Evolutionary conservation across 441 rosid species (phyloP), one percentile per base, ranked within the genome.

Genomic region (Erodium trifolium): DNA sequence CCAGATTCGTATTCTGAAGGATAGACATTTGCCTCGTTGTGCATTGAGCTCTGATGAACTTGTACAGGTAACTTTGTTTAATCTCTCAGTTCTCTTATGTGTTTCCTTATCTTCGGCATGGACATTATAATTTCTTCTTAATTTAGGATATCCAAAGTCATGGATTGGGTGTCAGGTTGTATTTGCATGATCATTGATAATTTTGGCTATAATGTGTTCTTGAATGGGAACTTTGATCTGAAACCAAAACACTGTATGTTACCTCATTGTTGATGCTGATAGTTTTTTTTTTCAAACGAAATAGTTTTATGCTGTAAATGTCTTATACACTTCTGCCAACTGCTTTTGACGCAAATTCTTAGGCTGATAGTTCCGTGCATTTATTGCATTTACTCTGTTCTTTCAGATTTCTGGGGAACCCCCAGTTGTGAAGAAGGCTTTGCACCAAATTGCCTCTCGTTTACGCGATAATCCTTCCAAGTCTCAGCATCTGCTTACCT

Each of bases 381-480:
- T 63, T 27, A 23, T 63, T 3, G 2, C 12, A 13, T 14, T 68
- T 19, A 4, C 17, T 18, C 23, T 57, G 97, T 73, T 63, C 45
- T 67, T 73, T 47, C 84, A 95, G 99, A 78, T 92, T 73, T 81
- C 93, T 66, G 99, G 99, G 53, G 97, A 95, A 75, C 79, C 86
- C 72, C 74, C 82, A 57, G 81, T 87, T 72, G 92, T 95, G 72
- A 95, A 88, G 71, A 90, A 86, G 85, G 99, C 98, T 69, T 77
- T 92, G 67, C 80, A 73, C 72, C 89, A 88, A 79, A 89, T 90
- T 81, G 97, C 97, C 13, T 72, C 85, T 49, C 90, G 97, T 31
- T 89, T 95, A 72, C 99, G 87, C 64, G 96, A 87, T 19, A 92
- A 92, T 80, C 99, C 99, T 43, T 89, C 97, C 59, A 87, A 93